Percentiles rank a stretch among this genome's conserved stretches.
phyloP scores from a whole-genome alignment of 2,329 filamentous ascomycete genomes.

The Aureobasidium musti region DNA sequence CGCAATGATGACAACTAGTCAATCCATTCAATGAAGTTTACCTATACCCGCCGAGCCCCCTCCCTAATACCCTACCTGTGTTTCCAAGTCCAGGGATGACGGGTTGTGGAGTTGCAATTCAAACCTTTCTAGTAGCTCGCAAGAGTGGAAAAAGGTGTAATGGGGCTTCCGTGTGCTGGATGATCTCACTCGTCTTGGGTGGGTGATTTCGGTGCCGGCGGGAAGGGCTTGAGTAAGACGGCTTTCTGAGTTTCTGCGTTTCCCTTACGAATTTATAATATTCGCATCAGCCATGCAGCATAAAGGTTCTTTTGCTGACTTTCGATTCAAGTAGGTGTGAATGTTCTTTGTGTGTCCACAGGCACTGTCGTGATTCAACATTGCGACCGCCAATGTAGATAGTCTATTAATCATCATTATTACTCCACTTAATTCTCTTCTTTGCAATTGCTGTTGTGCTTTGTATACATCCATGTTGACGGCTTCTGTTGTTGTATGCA shows the following conservation, averaged over 20 bases:
- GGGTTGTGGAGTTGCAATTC: constrained; percentile 44
- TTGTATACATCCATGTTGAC: no score
- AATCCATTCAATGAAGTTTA: constrained; percentile 47
- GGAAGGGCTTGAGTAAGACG: constrained; percentile 44
- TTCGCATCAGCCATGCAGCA: no score
- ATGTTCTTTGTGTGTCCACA: neutral
- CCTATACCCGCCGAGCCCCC: constrained; percentile 40
- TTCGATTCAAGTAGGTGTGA: constrained; percentile 19
- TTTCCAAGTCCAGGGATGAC: constrained; percentile 40
- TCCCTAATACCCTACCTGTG: constrained; percentile 43
- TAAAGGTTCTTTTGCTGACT: constrained; percentile 17
- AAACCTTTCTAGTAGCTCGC: constrained; percentile 19
- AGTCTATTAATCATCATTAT: neutral
- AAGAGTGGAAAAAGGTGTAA: constrained; percentile 33
- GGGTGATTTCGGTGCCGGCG: constrained; percentile 40
- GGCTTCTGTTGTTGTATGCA: no score
- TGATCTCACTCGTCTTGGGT: constrained; percentile 42
- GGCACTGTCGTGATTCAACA: constrained; percentile 15
- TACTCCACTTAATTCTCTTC: neutral
- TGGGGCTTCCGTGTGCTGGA: constrained; percentile 41
- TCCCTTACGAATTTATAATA: neutral
- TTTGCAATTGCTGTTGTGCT: neutral
- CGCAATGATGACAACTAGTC: constrained; percentile 45
- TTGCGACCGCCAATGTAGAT: neutral
- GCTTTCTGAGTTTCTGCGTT: constrained; percentile 40